These are phyloP conservation scores for Venturia pyrina DNA, from an alignment of 2,329 filamentous ascomycete genomes.

Conservation along the genomic window DNA sequence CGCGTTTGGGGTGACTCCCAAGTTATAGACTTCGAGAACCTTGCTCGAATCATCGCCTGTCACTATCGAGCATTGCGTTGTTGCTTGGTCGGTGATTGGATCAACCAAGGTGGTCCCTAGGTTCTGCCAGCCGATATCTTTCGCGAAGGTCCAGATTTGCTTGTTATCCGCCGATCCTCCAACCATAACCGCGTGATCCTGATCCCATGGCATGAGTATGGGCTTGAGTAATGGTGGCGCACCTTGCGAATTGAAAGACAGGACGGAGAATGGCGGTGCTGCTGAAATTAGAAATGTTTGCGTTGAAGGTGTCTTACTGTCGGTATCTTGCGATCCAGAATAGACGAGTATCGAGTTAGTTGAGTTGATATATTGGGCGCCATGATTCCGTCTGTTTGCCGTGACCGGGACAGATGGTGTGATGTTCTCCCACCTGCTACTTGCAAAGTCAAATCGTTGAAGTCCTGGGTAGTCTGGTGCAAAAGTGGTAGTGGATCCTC, in stretches of 20 bases:
- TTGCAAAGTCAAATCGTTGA: conserved; percentile 54
- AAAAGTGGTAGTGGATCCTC: conserved; percentile 43
- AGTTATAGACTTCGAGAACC: conserved; percentile 68
- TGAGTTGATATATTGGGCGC: conserved; percentile 61
- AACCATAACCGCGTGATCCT: conserved; percentile 60
- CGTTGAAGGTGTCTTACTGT: conserved; percentile 46
- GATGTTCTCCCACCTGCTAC: conserved; percentile 50
- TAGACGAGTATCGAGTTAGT: conserved; percentile 69
- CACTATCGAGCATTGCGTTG: conserved; percentile 56
- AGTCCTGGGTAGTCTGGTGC: conserved; percentile 55
- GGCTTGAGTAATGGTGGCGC: conserved; percentile 58
- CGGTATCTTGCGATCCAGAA: conserved; percentile 59
- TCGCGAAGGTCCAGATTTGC: conserved; percentile 62
- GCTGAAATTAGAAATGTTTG: conserved; percentile 68
- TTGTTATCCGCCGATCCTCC: conserved; percentile 60
- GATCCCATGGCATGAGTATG: conserved; percentile 64
- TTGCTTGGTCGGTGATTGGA: conserved; percentile 39
- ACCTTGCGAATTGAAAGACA: conserved; percentile 43
- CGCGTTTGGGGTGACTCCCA: conserved; percentile 61
- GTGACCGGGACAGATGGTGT: conserved; percentile 42
- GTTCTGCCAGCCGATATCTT: conserved; percentile 53
- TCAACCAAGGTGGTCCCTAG: conserved; percentile 56
- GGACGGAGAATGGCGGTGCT: conserved; percentile 52
- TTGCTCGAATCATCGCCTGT: conserved; percentile 66
- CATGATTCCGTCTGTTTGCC: conserved; percentile 64